A percentile compares a stretch with the other conserved stretches of the same genome.
Evolutionary conservation across 495 filamentous ascomycete species (phyloP).

Genomic region (Aspergillus biplanus): DNA sequence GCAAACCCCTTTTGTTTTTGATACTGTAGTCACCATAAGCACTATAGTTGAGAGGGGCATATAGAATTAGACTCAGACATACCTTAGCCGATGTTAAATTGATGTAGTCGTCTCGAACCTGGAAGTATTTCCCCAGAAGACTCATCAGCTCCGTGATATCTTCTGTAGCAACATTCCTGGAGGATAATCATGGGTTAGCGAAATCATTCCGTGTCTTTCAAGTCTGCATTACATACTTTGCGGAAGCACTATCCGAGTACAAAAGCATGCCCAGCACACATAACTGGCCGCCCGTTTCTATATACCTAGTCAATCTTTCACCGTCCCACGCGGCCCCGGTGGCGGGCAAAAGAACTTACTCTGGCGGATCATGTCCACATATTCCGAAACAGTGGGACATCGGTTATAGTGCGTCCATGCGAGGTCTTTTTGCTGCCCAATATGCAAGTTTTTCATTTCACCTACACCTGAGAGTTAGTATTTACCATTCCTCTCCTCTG

Average conservation of each 20-base stretch:
- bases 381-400: not conserved
- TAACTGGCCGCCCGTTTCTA: not conserved
- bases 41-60: not conserved
- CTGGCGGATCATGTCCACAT: not conserved
- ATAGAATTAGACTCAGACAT: not conserved
- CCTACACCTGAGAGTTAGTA: not conserved
- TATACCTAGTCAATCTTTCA: not conserved
- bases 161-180: not conserved
- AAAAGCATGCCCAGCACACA: not conserved
- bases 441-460: constrained; percentile 1
- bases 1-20: not conserved
- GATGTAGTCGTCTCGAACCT: constrained; percentile 1
- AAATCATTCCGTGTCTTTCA: not conserved
- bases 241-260: not conserved
- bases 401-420: not conserved
- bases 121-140: not conserved
- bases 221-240: not conserved
- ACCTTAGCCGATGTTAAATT: not conserved
- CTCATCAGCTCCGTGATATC: not conserved
- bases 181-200: not conserved
- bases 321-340: not conserved
- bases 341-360: not conserved
- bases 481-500: not conserved
- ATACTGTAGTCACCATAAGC: not conserved
- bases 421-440: not conserved